These are phyloP conservation scores for Biscogniauxia mediterranea DNA, from an alignment of 2,329 filamentous ascomycete species.

Conservation along the genomic window DNA sequence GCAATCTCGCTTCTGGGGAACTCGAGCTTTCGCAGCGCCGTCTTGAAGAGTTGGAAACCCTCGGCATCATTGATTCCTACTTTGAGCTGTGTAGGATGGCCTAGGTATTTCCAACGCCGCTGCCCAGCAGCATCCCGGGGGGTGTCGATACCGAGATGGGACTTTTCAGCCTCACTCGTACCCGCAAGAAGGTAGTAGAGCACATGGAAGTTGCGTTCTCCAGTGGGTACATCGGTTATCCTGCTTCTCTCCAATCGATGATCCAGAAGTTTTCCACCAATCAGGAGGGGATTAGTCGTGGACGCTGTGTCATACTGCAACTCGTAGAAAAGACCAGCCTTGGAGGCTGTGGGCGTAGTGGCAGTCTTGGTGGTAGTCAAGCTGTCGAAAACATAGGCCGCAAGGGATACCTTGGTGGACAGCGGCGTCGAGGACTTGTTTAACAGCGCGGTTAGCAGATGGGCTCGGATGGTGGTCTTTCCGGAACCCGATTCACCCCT, in stretches of 20 bases:
- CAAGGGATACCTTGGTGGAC: constrained; percentile 88
- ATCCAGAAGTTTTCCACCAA: constrained; percentile 92
- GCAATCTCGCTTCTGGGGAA: constrained; percentile 92
- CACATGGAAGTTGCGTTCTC: constrained; percentile 94
- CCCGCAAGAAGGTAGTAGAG: constrained; percentile 94
- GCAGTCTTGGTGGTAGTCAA: constrained; percentile 96
- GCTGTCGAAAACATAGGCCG: constrained; percentile 92
- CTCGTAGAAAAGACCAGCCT: constrained; percentile 92
- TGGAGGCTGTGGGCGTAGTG: constrained; percentile 92
- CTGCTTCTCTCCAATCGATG: constrained; percentile 90
- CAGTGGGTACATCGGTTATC: constrained; percentile 87
- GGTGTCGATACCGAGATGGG: constrained; percentile 67
- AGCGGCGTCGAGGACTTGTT: constrained; percentile 89
- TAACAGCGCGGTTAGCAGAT: constrained; percentile 81
- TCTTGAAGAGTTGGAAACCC: constrained; percentile 97
- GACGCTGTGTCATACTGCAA: constrained; percentile 93
- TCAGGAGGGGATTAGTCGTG: constrained; percentile 78
- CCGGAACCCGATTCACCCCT: constrained; percentile 95
- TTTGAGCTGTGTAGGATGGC: constrained; percentile 94
- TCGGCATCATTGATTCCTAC: constrained; percentile 95
- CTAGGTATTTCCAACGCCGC: constrained; percentile 93
- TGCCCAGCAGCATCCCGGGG: constrained; percentile 46
- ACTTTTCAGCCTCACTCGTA: constrained; percentile 85
- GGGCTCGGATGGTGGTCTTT: constrained; percentile 91
- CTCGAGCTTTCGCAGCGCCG: constrained; percentile 87